Evolutionary conservation across 306 rosid species (phyloP).

Genomic region (Trifolium dubium): DNA sequence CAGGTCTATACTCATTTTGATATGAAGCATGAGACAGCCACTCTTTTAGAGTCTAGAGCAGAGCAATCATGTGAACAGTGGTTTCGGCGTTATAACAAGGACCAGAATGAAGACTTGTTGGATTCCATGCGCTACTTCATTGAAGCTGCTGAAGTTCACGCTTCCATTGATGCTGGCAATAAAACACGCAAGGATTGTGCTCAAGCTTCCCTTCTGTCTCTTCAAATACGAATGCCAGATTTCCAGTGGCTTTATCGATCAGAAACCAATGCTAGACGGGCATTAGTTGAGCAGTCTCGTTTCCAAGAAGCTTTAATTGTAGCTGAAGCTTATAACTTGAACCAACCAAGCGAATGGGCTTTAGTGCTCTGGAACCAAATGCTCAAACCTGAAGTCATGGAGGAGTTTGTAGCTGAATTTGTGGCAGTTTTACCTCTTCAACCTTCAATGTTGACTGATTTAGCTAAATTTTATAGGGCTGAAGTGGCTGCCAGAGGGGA

Average conservation of each 20-base stretch:
- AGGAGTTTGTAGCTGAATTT: slow-evolving; percentile 93
- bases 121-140: slow-evolving; percentile 91
- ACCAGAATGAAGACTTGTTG: slow-evolving; percentile 88
- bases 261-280: slow-evolving; percentile 87
- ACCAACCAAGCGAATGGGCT: slow-evolving; percentile 98
- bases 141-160: slow-evolving; percentile 98
- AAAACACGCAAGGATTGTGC: slow-evolving; percentile 88
- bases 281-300: slow-evolving; percentile 91
- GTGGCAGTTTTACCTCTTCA: slow-evolving; percentile 92
- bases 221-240: slow-evolving; percentile 97
- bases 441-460: slow-evolving; percentile 79
- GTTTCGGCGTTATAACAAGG: slow-evolving; percentile 73
- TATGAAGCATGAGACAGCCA: slow-evolving; percentile 95
- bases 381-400: slow-evolving; percentile 94
- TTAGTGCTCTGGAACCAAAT: slow-evolving; percentile 96
- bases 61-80: slow-evolving; percentile 78
- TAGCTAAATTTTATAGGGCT: slow-evolving; percentile 84
- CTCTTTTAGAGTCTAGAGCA: slow-evolving; percentile 90
- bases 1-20: slow-evolving; percentile 97
- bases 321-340: slow-evolving; percentile 95
- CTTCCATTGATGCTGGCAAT: slow-evolving; percentile 96
- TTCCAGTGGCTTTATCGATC: slow-evolving; percentile 80
- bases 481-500: slow-evolving; percentile 97
- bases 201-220: slow-evolving; percentile 92
- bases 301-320: slow-evolving; percentile 95